Conservation (phyloP, 768 basidiomycete species). For the Calvatia gigantea region DNA sequence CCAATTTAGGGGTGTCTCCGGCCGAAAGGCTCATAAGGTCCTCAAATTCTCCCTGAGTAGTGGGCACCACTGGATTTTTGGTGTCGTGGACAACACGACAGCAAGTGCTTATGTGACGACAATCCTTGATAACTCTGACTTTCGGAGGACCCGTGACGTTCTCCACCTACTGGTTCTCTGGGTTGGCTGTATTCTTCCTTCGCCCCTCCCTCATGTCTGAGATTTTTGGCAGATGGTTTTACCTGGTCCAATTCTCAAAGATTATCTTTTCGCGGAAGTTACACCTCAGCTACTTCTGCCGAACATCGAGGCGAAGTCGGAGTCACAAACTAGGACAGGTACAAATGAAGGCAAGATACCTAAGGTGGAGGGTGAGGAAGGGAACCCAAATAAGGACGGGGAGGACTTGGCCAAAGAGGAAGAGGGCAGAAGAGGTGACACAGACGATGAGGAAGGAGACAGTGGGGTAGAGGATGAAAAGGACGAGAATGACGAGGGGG, state of each 20-base stretch:
- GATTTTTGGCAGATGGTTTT: not conserved
- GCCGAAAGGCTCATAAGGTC: not conserved
- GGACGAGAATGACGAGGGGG: too few relatives aligned
- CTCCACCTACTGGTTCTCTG: not conserved
- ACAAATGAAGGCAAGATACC: too few relatives aligned
- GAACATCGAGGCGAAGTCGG: too few relatives aligned
- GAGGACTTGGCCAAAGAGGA: too few relatives aligned
- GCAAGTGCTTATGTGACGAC: not conserved
- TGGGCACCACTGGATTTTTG: not conserved
- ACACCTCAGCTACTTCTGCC: too few relatives aligned
- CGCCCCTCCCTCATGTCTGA: not conserved
- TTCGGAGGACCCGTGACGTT: not conserved
- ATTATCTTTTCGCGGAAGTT: not conserved
- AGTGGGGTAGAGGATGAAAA: too few relatives aligned
- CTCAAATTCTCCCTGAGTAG: not conserved
- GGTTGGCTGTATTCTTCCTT: not conserved
- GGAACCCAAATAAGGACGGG: too few relatives aligned
- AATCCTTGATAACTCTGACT: not conserved
- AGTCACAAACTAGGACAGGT: too few relatives aligned
- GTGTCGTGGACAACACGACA: not conserved
- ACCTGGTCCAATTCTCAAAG: not conserved
- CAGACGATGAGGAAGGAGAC: too few relatives aligned
- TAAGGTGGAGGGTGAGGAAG: too few relatives aligned
- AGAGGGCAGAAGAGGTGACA: too few relatives aligned
- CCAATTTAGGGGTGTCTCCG: not conserved